phyloP scores from a whole-genome alignment of 768 basidiomycete species.

The Pulveroboletus sp. region DNA sequence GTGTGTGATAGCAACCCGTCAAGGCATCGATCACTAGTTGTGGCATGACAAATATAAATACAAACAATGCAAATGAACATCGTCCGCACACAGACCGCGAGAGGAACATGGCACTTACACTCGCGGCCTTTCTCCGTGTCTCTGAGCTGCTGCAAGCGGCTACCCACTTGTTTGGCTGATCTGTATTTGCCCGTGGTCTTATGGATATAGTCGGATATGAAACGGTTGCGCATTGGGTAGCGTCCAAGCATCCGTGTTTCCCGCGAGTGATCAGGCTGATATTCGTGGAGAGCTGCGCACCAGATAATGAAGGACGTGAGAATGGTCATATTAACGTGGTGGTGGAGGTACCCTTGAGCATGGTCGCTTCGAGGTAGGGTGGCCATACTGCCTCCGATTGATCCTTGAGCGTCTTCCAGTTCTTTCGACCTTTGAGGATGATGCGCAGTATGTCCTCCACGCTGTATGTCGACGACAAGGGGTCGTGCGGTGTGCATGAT shows the following conservation, averaged over 20 bases:
- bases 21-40: conserved; percentile 31
- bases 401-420: conserved; percentile 70
- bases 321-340: conserved; percentile 8
- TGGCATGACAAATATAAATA: conserved; percentile 28
- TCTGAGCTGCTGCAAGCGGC: conserved; percentile 71
- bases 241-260: conserved; percentile 70
- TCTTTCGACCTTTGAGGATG: conserved; percentile 65
- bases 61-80: conserved; percentile 24
- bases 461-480: conserved; percentile 16
- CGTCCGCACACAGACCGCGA: conserved; percentile 26
- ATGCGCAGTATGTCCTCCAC: conserved; percentile 56
- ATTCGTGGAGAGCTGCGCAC: conserved; percentile 58
- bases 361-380: conserved; percentile 68
- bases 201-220: conserved; percentile 75
- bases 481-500: conserved; percentile 12
- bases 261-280: conserved; percentile 66
- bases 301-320: conserved; percentile 19
- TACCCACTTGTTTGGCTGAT: conserved; percentile 76
- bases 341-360: conserved; percentile 58
- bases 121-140: conserved; percentile 70
- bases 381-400: conserved; percentile 73
- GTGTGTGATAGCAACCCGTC: conserved; percentile 31
- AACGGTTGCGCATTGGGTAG: conserved; percentile 75
- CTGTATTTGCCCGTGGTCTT: conserved; percentile 63
- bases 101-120: conserved; percentile 41